Evolutionary conservation across 176 grass and related monocot species (phyloP).

Genomic region (Themeda triandra): DNA sequence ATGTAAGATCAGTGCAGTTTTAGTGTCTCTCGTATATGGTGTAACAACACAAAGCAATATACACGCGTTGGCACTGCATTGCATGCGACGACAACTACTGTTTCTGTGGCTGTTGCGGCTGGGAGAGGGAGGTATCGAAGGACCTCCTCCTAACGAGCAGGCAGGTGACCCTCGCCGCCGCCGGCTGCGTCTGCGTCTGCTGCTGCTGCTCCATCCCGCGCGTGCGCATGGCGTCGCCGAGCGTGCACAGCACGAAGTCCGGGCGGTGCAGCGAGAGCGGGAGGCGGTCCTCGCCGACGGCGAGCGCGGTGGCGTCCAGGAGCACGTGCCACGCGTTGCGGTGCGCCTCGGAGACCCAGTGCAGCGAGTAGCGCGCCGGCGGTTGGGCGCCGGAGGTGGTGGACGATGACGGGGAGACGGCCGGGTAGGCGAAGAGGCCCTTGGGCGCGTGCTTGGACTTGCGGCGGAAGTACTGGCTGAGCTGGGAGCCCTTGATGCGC

Average conservation of each 20-base stretch:
- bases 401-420: neutral
- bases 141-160: conserved; percentile 54
- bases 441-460: conserved; percentile 71
- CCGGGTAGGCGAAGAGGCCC: conserved; percentile 76
- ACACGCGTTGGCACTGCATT: neutral
- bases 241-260: conserved; percentile 57
- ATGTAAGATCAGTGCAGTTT: too few relatives aligned
- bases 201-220: conserved; percentile 3
- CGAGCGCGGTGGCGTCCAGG: conserved; percentile 52
- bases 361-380: conserved; percentile 54
- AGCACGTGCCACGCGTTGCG: conserved; percentile 74
- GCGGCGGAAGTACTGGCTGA: conserved; percentile 78
- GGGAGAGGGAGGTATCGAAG: conserved; percentile 29
- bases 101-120: neutral
- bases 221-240: conserved; percentile 20
- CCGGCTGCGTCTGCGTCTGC: neutral
- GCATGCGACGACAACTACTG: neutral
- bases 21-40: neutral
- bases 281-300: conserved; percentile 46
- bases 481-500: conserved; percentile 73
- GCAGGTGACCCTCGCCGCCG: conserved; percentile 43
- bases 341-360: conserved; percentile 77
- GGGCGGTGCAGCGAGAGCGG: conserved; percentile 63
- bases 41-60: neutral
- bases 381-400: too few relatives aligned